Conservation (phyloP, 2,329 filamentous ascomycete genomes). For the Talaromyces rugulosus region DNA sequence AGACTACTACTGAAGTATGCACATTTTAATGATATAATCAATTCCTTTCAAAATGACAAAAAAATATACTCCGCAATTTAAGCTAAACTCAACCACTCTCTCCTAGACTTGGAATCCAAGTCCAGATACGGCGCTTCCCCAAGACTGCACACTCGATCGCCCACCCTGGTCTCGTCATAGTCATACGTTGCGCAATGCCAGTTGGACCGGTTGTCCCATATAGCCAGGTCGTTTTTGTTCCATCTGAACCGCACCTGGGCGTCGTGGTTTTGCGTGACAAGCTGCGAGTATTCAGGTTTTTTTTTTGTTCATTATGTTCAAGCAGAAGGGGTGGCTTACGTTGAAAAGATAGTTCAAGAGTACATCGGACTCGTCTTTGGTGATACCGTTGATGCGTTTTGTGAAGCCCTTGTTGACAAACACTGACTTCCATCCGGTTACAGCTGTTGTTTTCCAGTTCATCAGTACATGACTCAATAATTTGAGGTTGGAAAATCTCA, state of each 20-base stretch:
- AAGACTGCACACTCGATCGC: constrained; percentile 16
- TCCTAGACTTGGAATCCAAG: constrained; percentile 19
- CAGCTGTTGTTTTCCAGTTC: constrained; percentile 28
- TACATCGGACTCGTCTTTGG: constrained; percentile 31
- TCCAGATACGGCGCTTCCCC: constrained; percentile 34
- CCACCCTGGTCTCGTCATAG: neutral
- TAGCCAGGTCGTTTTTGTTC: constrained; percentile 17
- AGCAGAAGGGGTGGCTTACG: neutral
- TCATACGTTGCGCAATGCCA: constrained; percentile 15
- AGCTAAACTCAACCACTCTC: neutral
- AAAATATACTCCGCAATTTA: neutral
- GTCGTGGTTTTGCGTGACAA: constrained; percentile 7
- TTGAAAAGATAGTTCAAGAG: constrained; percentile 8
- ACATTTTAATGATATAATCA: constrained; percentile 1
- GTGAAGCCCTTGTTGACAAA: constrained; percentile 43
- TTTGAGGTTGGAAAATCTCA: neutral
- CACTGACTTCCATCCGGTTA: constrained; percentile 60
- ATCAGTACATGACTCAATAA: neutral
- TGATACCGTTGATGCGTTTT: constrained; percentile 42
- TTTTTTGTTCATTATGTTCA: neutral
- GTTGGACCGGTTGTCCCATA: constrained; percentile 32
- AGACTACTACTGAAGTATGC: neutral
- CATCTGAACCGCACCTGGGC: constrained; percentile 1
- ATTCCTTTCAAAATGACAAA: neutral
- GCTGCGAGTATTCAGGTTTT: neutral